phyloP scores from a whole-genome alignment of 2,329 filamentous ascomycete genomes.

The Knufia petricola region DNA sequence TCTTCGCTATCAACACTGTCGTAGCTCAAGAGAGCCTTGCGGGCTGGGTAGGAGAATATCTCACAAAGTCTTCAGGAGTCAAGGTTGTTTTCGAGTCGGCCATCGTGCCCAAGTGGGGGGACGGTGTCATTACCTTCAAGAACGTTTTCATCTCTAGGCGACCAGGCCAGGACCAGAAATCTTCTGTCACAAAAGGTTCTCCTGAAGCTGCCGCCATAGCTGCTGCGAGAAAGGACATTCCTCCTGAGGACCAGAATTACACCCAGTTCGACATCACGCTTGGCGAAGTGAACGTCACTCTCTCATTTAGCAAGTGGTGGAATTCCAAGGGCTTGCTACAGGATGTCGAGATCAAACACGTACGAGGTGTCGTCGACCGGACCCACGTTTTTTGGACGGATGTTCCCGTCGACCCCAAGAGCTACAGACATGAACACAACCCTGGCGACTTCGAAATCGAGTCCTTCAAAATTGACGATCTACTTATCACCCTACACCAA shows the following conservation, averaged over 20 bases:
- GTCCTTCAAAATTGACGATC: conserved; percentile 88
- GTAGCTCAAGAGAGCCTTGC: conserved; percentile 95
- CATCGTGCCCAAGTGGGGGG: conserved; percentile 90
- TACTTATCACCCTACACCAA: conserved; percentile 85
- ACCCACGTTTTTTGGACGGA: conserved; percentile 64
- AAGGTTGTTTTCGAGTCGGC: conserved; percentile 96
- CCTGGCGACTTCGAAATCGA: conserved; percentile 96
- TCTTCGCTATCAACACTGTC: conserved; percentile 88
- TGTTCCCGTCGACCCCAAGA: conserved; percentile 66
- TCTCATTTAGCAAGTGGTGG: conserved; percentile 99
- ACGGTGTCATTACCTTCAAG: conserved; percentile 90
- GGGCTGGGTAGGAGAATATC: conserved; percentile 86
- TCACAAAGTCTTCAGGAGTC: conserved; percentile 85
- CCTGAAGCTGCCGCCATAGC: conserved; percentile 73
- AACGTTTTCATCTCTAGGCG: conserved; percentile 92
- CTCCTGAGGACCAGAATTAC: conserved; percentile 79
- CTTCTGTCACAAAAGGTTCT: conserved; percentile 86
- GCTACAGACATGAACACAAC: conserved; percentile 76
- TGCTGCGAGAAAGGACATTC: conserved; percentile 53
- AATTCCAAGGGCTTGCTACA: conserved; percentile 86
- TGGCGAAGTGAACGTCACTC: conserved; percentile 86
- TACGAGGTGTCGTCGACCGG: conserved; percentile 84
- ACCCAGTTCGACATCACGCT: conserved; percentile 95
- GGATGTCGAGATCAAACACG: conserved; percentile 88
- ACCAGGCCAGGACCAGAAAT: conserved; percentile 63